phyloP scores from a whole-genome alignment of 2,329 filamentous ascomycete genomes.

The Helminthosporium solani region DNA sequence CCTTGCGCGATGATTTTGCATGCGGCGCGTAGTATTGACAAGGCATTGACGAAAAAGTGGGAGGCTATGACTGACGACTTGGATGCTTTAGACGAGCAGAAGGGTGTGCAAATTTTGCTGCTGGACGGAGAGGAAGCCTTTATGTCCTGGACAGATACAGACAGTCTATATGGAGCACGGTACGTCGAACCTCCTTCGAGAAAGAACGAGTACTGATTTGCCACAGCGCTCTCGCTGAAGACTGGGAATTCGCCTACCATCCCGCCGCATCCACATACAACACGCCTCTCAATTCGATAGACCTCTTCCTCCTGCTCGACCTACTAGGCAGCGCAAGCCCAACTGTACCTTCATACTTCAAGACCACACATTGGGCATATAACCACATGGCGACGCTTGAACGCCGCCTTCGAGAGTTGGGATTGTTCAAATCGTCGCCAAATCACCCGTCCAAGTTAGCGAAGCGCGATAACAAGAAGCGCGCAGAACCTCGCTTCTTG shows the following conservation, averaged over 20 bases:
- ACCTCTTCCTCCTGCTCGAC: slow-evolving; percentile 86
- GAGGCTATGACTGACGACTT: slow-evolving; percentile 50
- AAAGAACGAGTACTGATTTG: background rate
- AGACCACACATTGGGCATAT: slow-evolving; percentile 93
- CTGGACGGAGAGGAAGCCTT: slow-evolving; percentile 97
- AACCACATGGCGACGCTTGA: slow-evolving; percentile 74
- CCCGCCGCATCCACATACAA: slow-evolving; percentile 71
- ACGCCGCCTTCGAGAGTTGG: slow-evolving; percentile 67
- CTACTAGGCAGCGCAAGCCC: slow-evolving; percentile 73
- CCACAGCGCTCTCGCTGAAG: slow-evolving; percentile 68
- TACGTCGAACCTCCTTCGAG: slow-evolving; percentile 41
- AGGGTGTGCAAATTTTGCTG: slow-evolving; percentile 85
- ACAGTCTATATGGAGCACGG: slow-evolving; percentile 89
- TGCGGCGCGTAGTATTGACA: slow-evolving; percentile 76
- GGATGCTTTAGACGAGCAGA: slow-evolving; percentile 64
- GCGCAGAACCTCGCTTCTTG: slow-evolving; percentile 58
- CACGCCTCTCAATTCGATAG: slow-evolving; percentile 76
- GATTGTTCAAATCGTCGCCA: slow-evolving; percentile 64
- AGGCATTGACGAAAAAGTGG: slow-evolving; percentile 84
- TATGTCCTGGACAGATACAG: slow-evolving; percentile 71
- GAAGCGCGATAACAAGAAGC: slow-evolving; percentile 30
- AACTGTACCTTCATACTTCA: slow-evolving; percentile 80
- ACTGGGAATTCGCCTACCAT: slow-evolving; percentile 75
- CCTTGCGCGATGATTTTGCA: slow-evolving; percentile 95
- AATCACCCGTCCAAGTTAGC: slow-evolving; percentile 49